phyloP scores from a whole-genome alignment of 1,139 yeast genomes.

The Meyerozyma carpophila region DNA sequence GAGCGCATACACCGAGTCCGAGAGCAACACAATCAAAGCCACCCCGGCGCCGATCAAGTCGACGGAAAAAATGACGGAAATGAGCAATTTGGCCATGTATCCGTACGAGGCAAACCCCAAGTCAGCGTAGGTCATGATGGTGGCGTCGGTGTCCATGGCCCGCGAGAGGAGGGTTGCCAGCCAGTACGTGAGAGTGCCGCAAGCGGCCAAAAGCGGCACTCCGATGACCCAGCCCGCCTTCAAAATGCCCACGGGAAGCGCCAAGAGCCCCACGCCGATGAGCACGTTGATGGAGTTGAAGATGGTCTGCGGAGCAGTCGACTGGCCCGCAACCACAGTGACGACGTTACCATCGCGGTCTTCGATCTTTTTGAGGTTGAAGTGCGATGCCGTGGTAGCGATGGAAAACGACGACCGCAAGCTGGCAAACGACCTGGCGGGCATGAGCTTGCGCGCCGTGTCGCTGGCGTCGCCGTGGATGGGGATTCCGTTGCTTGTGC shows the following conservation, averaged over 20 bases:
- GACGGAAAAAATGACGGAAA: conserved; percentile 35
- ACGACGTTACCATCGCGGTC: conserved; percentile 69
- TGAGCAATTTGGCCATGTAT: conserved; percentile 36
- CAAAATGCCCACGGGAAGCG: conserved; percentile 42
- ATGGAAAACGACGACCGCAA: conserved; percentile 30
- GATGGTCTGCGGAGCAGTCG: conserved; percentile 50
- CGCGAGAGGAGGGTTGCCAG: conserved; percentile 37
- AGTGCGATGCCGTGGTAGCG: conserved; percentile 46
- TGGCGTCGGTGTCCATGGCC: conserved; percentile 63
- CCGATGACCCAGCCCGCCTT: conserved; percentile 46
- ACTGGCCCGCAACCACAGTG: conserved; percentile 74
- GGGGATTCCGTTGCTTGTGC: conserved; percentile 18
- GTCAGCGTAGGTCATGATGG: conserved; percentile 85
- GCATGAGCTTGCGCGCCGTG: conserved; percentile 14
- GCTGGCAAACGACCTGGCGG: conserved; percentile 34
- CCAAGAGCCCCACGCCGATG: conserved; percentile 46
- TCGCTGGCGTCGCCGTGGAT: conserved; percentile 8
- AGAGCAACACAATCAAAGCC: conserved; percentile 47
- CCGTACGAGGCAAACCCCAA: conserved; percentile 76
- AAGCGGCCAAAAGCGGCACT: conserved; percentile 29
- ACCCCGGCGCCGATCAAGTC: conserved; percentile 57
- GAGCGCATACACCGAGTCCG: conserved; percentile 46
- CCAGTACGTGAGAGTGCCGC: conserved; percentile 42
- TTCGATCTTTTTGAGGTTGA: conserved; percentile 61
- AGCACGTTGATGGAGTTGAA: conserved; percentile 44